Percentiles rank a stretch among this genome's conserved stretches.
Conservation (phyloP, 768 basidiomycete genomes). For the Hortiboletus campestris region DNA sequence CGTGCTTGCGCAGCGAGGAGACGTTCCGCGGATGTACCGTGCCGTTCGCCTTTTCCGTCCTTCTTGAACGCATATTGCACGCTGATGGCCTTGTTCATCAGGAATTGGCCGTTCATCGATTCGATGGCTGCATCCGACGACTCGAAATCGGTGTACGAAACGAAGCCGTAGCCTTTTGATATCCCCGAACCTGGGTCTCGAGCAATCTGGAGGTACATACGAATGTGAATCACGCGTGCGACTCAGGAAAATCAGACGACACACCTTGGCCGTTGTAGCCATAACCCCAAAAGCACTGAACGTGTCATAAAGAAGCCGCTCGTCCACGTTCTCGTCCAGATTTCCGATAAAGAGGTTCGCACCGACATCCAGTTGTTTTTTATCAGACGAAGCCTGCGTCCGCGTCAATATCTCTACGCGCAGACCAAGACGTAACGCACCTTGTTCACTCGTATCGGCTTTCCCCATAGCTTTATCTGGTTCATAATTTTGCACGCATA, state of each 20-base stretch:
- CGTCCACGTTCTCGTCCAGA: constrained; percentile 93
- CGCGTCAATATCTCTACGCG: background rate
- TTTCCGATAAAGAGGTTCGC: constrained; percentile 97
- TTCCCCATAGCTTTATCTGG: constrained; percentile 98
- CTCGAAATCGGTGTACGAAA: constrained; percentile 97
- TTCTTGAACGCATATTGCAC: constrained; percentile 99
- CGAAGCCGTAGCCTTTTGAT: constrained; percentile 97
- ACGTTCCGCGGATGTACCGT: constrained; percentile 95
- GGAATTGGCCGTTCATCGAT: constrained; percentile 95
- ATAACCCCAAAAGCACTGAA: constrained; percentile 94
- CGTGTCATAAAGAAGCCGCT: constrained; percentile 88
- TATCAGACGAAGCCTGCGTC: constrained; percentile 89
- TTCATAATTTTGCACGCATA: constrained; percentile 99
- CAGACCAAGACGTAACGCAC: constrained; percentile 42
- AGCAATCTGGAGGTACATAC: constrained; percentile 61
- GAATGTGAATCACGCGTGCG: background rate
- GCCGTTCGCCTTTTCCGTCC: constrained; percentile 96
- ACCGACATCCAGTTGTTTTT: constrained; percentile 96
- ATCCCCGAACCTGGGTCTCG: constrained; percentile 80
- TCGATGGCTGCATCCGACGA: constrained; percentile 95
- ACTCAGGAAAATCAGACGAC: constrained; percentile 1
- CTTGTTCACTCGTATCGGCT: constrained; percentile 99
- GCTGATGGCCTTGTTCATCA: constrained; percentile 97
- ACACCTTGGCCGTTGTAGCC: constrained; percentile 84
- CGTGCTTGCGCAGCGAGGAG: constrained; percentile 93